These are phyloP conservation scores for Aspergillus sergii DNA, from an alignment of 2,329 filamentous ascomycete species.

Conservation along the genomic window DNA sequence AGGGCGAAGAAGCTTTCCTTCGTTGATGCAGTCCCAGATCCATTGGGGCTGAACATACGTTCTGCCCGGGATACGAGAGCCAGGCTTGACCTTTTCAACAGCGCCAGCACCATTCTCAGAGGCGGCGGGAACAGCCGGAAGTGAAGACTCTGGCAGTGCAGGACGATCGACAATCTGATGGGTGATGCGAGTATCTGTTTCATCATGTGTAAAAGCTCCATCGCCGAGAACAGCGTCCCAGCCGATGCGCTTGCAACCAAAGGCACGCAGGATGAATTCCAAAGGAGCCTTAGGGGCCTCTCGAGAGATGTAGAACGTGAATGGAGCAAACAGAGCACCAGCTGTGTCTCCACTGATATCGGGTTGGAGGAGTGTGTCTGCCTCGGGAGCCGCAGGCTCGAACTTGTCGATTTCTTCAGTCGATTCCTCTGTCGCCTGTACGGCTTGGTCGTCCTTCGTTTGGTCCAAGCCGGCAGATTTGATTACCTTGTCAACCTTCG, in stretches of 20 bases:
- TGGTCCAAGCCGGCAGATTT: conserved; percentile 45
- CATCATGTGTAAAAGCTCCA: conserved; percentile 88
- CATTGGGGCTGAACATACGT: conserved; percentile 96
- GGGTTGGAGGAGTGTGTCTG: conserved; percentile 84
- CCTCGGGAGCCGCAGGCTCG: conserved; percentile 78
- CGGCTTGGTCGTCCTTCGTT: conserved; percentile 45
- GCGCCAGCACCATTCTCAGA: conserved; percentile 50
- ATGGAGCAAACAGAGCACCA: conserved; percentile 79
- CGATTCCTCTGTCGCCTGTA: conserved; percentile 51
- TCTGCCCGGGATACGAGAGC: conserved; percentile 82
- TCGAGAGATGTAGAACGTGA: conserved; percentile 89
- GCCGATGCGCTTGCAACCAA: conserved; percentile 92
- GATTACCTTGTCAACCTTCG: conserved; percentile 62
- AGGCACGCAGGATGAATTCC: conserved; percentile 90
- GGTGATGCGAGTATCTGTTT: conserved; percentile 84
- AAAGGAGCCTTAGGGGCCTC: conserved; percentile 89
- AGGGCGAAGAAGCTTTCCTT: conserved; percentile 81
- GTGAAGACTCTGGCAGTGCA: conserved; percentile 62
- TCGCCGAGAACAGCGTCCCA: conserved; percentile 92
- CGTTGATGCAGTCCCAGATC: conserved; percentile 97
- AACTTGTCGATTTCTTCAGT: conserved; percentile 84
- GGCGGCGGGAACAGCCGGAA: conserved; percentile 45
- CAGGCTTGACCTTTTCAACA: conserved; percentile 53
- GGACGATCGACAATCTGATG: conserved; percentile 96
- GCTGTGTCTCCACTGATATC: conserved; percentile 66